Base-by-base conservation (phyloP, 352 stramenopile species). In the Phytophthora quininea region DNA sequence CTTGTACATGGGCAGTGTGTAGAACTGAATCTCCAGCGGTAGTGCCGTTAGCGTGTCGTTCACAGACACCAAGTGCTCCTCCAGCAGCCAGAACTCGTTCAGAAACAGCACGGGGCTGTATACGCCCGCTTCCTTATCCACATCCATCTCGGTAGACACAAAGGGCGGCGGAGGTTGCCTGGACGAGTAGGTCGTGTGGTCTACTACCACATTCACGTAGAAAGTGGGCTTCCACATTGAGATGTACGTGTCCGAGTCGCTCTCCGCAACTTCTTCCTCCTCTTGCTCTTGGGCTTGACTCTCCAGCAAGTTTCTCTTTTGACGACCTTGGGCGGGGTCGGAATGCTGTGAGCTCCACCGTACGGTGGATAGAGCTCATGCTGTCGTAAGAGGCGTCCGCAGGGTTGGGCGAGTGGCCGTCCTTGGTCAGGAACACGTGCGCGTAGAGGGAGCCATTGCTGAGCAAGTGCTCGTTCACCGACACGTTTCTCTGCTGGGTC, bases 21-120 rank as follows among this genome's bases (percentile, higher is more conserved):
- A 96, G 62, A 97, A 97, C 14, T 76, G 82, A 15, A 98, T 67
- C 54, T 96, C 77, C 6, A 98, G 74, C 37, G 89, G 85, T 48
- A 97, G 75, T 14, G 84, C 64, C 15, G 82, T 73, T 12, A 97
- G 33, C 11, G 90, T 94, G n/a, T 73, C 79, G 78, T 99, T 99
- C 58, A 99, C 80, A 10, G 86, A 68, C 35, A 96, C 59, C 27
- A 98, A 60, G 45, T 95, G 82, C 30, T 96, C 89, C 45, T 92
- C 89, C 12, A 97, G 80, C 29, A 96, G 66, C 96, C 96, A 99
- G 73, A 98, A 99, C 52, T 99, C 91, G 68, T 98, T 98, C 33
- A 93, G 38, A 58, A 97, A 97, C 9, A 98, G 58, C 40, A 98
- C 83, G 0, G 96, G 95, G 57, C 90, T 80, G 74, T 98, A 98